Evolutionary conservation across 179 eudicot species (phyloP).

Genomic region (Heliamphora pulchella): DNA sequence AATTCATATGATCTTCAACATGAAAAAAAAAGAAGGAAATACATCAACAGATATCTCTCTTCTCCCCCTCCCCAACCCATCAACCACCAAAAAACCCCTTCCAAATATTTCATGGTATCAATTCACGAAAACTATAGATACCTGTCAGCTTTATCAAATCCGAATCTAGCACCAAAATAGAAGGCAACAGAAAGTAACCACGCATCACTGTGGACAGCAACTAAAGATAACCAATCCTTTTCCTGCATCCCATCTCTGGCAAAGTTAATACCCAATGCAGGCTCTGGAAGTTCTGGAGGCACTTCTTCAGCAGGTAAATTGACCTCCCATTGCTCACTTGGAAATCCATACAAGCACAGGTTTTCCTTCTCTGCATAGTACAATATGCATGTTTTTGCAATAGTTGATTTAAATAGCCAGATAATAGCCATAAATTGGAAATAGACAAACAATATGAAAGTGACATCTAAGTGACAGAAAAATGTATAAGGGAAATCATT

Average conservation of each 20-base stretch:
- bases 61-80: not conserved
- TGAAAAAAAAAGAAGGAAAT: too few relatives aligned
- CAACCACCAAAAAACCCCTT: not conserved
- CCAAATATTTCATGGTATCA: not conserved
- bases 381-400: not conserved
- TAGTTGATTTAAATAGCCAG: not conserved
- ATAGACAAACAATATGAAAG: not conserved
- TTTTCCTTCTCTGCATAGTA: constrained; percentile 56
- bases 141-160: constrained; percentile 54
- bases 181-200: constrained; percentile 71
- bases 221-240: constrained; percentile 59
- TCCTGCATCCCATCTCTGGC: constrained; percentile 70
- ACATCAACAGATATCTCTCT: too few relatives aligned
- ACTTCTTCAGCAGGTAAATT: constrained; percentile 67
- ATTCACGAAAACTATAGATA: constrained; percentile 10
- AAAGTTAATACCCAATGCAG: constrained; percentile 71
- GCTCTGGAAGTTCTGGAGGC: constrained; percentile 75
- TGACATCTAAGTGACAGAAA: not conserved
- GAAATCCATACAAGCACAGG: constrained; percentile 59
- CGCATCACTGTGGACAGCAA: constrained; percentile 73
- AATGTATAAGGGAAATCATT: not conserved
- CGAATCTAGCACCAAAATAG: constrained; percentile 66
- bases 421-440: not conserved
- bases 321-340: constrained; percentile 72
- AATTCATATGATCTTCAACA: not conserved